Conservation (phyloP, 345 rosid genomes). For the Populus tremula region DNA sequence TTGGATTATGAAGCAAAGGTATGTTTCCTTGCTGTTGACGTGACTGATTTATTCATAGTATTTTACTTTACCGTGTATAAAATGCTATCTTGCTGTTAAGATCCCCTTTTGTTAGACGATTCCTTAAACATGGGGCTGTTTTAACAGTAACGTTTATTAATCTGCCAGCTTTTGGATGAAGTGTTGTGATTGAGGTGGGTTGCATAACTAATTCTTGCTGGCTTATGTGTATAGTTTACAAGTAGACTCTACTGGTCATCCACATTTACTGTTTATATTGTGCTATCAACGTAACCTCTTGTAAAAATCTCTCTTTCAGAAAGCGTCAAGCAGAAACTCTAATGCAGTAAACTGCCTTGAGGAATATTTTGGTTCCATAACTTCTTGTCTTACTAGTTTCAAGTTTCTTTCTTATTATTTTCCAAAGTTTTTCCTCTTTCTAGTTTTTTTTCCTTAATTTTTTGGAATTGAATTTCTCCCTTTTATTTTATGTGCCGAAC, state of each 20-base stretch:
- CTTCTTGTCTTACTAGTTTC: neutral
- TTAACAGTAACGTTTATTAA: neutral
- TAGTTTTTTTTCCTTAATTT: neutral
- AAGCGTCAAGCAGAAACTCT: neutral
- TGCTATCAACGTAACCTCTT: neutral
- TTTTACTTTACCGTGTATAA: neutral
- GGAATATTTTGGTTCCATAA: neutral
- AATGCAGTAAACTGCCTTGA: neutral
- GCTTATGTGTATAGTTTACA: neutral
- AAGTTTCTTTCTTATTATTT: neutral
- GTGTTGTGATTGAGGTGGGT: neutral
- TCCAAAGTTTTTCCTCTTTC: neutral
- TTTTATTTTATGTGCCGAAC: too few species aligned
- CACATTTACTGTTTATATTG: neutral
- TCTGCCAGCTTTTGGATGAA: neutral
- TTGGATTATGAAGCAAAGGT: conserved; percentile 88
- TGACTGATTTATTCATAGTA: neutral
- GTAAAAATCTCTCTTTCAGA: neutral
- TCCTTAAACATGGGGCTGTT: neutral
- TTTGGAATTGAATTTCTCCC: neutral
- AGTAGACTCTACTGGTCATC: neutral
- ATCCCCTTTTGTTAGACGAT: neutral
- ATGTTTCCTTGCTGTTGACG: neutral
- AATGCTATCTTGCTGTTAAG: neutral
- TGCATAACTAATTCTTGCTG: neutral